Evolutionary conservation across 2,329 filamentous ascomycete genomes (phyloP), one percentile per base, ranked within the genome.

Genomic region (Talaromyces sp.): DNA sequence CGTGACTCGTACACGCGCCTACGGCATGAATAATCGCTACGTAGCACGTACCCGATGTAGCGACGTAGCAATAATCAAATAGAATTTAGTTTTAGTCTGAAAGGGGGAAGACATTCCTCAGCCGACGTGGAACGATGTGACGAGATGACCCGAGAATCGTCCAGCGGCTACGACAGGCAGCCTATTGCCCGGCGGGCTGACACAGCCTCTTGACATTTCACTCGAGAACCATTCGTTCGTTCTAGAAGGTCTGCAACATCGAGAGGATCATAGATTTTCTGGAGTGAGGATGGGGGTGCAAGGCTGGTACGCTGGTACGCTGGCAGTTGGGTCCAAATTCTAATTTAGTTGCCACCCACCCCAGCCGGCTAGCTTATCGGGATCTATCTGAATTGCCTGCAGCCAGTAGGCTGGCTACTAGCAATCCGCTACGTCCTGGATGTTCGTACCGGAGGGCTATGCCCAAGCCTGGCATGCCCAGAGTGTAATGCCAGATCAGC

Each of bases 81-180:
- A 50, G 59, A 48, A 61, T 37, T 48, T 35, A 24, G 35, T 52
- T 56, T 41, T 24, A 61, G 59, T 50, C 59, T 61, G 13, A 50
- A 48, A 39, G 47, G 57, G 45, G 57, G 48, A 61, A 61, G 22
- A 41, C 59, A 57, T 58, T 62, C 52, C 50, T 58, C 58, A 61
- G 39, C 64, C 60, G 19, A 37, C 60, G 56, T 52, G 63, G 63
- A 59, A 61, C 63, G 64, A 65, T 62, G 64, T 65, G 64, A 62
- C 63, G n/a, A 60, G 43, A 50, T 50, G 43, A 62, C 52, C 45
- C 63, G 56, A 59, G 33, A 45, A 59, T 59, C 35, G 45, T 59
- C 37, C 37, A 59, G 33, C 37, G 39, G 35, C 37, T 27, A 59
- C 14, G 9, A 16, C 45, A 45, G 52, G 41, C 54, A 39, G 52